A percentile compares a stretch with the other conserved stretches of the same genome.
These are phyloP conservation scores for Perkinsus chesapeaki DNA, from an alignment of 169 alveolate genomes.

Conservation along the genomic window DNA sequence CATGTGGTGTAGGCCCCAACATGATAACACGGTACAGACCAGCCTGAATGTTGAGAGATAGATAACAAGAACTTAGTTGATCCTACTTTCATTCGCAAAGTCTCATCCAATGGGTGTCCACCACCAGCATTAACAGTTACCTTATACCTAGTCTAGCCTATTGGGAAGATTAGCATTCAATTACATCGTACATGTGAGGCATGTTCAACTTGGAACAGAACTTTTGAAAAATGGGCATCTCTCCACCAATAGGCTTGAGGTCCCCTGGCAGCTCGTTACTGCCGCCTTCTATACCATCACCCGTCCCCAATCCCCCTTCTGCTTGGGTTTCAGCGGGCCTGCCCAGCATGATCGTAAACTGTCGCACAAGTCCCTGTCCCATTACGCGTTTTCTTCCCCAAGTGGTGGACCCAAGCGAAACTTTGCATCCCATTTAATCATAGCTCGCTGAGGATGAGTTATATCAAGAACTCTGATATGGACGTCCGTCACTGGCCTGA, in stretches of 20 bases:
- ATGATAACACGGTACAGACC: background rate
- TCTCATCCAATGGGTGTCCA: background rate
- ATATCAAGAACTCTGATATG: background rate
- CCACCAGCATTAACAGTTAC: background rate
- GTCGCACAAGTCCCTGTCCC: background rate
- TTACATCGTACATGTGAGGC: background rate
- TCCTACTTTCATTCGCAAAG: background rate
- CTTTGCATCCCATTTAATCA: background rate
- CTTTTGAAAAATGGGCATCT: background rate
- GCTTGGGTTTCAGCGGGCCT: background rate
- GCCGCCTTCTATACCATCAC: background rate
- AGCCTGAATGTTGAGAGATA: background rate
- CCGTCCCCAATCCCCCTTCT: background rate
- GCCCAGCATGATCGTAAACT: background rate
- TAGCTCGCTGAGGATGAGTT: background rate
- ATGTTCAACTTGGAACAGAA: background rate
- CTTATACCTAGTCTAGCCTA: background rate
- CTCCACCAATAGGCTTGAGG: background rate
- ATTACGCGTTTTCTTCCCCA: background rate
- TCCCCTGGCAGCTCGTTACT: background rate
- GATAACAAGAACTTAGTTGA: background rate
- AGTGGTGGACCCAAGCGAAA: background rate
- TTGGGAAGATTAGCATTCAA: background rate
- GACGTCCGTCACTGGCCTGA: background rate
- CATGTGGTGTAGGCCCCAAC: background rate